Percentiles rank a stretch among this genome's conserved stretches.
Conservation (phyloP, 208 protist species). For the Leptomonas seymouri region DNA sequence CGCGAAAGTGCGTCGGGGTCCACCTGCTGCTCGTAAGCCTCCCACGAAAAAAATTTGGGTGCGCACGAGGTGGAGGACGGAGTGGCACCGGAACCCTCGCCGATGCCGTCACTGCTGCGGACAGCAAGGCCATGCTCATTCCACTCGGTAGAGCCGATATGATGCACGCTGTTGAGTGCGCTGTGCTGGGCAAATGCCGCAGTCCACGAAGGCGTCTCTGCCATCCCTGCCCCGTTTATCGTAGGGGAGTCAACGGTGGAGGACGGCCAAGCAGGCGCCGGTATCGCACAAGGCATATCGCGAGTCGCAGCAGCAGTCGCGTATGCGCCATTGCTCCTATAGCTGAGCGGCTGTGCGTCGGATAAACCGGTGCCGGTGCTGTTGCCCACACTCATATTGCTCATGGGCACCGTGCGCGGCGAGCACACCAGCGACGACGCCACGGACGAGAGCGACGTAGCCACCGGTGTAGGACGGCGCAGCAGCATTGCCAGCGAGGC, state of each 20-base stretch:
- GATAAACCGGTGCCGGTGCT: conserved; percentile 2
- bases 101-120: neutral
- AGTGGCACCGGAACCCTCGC: neutral
- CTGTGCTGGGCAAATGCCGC: conserved; percentile 15
- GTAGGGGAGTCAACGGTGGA: neutral
- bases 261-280: neutral
- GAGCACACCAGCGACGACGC: conserved; percentile 33
- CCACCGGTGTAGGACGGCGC: conserved; percentile 32
- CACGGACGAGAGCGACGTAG: conserved; percentile 26
- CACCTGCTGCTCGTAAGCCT: conserved; percentile 63
- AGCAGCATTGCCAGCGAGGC: conserved; percentile 49
- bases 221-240: neutral
- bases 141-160: neutral
- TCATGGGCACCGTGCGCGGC: conserved; percentile 25
- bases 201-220: conserved; percentile 4
- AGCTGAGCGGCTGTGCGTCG: neutral
- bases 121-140: neutral
- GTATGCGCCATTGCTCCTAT: neutral
- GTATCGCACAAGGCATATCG: neutral
- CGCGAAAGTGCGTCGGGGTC: conserved; percentile 36
- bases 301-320: neutral
- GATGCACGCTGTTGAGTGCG: neutral
- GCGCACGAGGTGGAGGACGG: conserved; percentile 8
- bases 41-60: conserved; percentile 63
- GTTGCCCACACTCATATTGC: neutral